Evolutionary conservation across 352 stramenopile species (phyloP), one percentile per base, ranked within the genome.

Genomic region (Globisporangium spinosum): DNA sequence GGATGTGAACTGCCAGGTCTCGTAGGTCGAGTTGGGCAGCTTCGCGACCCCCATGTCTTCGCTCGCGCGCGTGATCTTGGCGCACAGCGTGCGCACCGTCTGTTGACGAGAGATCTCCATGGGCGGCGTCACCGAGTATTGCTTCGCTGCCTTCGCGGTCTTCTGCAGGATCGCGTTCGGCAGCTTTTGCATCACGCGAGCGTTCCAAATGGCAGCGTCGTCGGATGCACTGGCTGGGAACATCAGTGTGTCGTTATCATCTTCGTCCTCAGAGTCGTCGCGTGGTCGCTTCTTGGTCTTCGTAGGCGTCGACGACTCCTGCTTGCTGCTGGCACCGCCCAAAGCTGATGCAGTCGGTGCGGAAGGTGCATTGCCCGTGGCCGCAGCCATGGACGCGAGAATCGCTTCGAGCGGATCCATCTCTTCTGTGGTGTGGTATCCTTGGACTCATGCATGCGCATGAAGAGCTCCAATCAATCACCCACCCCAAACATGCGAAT

Each of bases 1-100:
- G 35, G 85, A 91, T 53, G 82, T 90, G 64, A 94, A 91, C 65
- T 95, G 85, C 87, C 85, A 95, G 32, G 83, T 90, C 73, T 95
- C 87, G 73, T 89, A 93, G n/a, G 75, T 83, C 64, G 87, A 89
- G 69, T 93, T 94, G 27, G 87, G 80, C 63, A 94, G 71, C 65
- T 91, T 91, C 47, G 70, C 74, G 63, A 95, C 85, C 34, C 88
- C 88, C 73, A 95, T 77, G 57, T 90, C 77, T 59, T 93, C 88
- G 63, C 77, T 80, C 8, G 80, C 77, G 62, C 76, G 77, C 3
- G 73, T 75, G 68, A 95, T 92, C 70, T 87, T 88, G 71, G 73
- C 72, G 67, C 83, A 93, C 34, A 95, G 68, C 56, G 78, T 69
- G 38, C 80, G 85, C 61, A 94, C 75, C 5, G 76, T 79, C 64